Evolutionary conservation across 2,329 filamentous ascomycete genomes (phyloP).

Genomic region (Fulvia fulva): DNA sequence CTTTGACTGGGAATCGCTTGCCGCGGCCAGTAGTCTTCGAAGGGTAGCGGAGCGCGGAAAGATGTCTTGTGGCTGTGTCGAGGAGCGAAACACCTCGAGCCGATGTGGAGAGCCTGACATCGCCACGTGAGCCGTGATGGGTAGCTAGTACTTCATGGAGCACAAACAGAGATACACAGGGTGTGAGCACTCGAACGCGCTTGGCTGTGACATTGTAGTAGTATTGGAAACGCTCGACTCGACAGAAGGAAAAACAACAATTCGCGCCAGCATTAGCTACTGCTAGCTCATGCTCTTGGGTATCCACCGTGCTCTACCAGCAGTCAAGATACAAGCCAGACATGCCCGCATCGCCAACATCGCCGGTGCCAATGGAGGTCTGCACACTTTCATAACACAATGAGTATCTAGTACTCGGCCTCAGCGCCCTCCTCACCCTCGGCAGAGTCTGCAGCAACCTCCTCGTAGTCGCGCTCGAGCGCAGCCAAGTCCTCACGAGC

Average conservation of each 20-base stretch:
- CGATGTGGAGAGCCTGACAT: neutral
- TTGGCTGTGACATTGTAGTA: neutral
- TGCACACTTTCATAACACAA: neutral
- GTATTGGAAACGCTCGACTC: slow-evolving; percentile 1
- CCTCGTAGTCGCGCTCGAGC: slow-evolving; percentile 97
- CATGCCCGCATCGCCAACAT: slow-evolving; percentile 8
- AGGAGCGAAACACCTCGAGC: neutral
- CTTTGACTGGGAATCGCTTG: slow-evolving; percentile 1
- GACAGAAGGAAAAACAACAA: slow-evolving; percentile 10
- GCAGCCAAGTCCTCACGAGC: slow-evolving; percentile 97
- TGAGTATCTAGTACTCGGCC: slow-evolving; percentile 74
- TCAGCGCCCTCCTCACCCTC: slow-evolving; percentile 80
- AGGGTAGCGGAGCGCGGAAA: neutral
- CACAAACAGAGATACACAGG: neutral
- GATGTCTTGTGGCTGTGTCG: slow-evolving; percentile 7
- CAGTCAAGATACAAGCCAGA: slow-evolving; percentile 9
- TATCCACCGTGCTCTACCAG: slow-evolving; percentile 7
- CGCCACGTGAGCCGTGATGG: neutral
- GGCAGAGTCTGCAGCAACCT: slow-evolving; percentile 91
- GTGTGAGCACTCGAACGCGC: neutral
- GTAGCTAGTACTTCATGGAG: neutral
- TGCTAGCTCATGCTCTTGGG: slow-evolving; percentile 12
- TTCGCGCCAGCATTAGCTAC: slow-evolving; percentile 8
- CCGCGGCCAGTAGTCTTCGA: slow-evolving; percentile 1
- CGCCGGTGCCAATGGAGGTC: slow-evolving; percentile 8